phyloP scores from a whole-genome alignment of 257 asterid genomes.

The Asclepias syriaca region DNA sequence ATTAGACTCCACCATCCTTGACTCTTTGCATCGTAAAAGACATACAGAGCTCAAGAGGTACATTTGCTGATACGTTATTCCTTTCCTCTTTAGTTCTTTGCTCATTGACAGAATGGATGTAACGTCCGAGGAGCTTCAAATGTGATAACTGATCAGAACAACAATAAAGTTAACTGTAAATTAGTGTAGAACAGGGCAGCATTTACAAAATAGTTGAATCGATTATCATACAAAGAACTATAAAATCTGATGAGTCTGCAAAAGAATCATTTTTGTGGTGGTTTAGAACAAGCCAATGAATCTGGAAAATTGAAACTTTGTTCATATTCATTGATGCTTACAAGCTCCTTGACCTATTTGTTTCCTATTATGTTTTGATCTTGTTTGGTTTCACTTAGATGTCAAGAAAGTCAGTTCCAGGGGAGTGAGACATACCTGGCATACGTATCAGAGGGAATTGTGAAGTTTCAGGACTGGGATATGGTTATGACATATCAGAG shows the following conservation, averaged over 20 bases:
- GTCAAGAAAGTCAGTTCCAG: conserved; percentile 29
- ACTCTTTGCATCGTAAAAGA: conserved; percentile 42
- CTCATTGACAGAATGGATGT: neutral
- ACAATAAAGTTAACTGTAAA: neutral
- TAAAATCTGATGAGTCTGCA: neutral
- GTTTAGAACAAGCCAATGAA: neutral
- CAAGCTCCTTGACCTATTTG: neutral
- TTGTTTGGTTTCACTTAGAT: conserved; percentile 26
- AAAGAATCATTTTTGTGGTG: neutral
- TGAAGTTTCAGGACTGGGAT: conserved; percentile 52
- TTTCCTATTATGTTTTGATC: neutral
- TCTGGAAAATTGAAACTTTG: neutral
- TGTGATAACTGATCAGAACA: neutral
- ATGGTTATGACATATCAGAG: conserved; percentile 60
- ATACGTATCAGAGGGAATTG: conserved; percentile 70
- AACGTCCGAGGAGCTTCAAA: neutral
- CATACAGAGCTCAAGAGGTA: conserved; percentile 77
- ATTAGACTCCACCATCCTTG: conserved; percentile 39
- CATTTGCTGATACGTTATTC: neutral
- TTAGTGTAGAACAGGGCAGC: neutral
- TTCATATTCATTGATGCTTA: neutral
- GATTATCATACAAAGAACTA: neutral
- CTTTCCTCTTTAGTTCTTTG: neutral
- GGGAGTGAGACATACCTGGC: conserved; percentile 54
- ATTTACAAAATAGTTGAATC: neutral